These are phyloP conservation scores for Corynascus novoguineensis DNA, from an alignment of 495 filamentous ascomycete genomes.

Conservation along the genomic window DNA sequence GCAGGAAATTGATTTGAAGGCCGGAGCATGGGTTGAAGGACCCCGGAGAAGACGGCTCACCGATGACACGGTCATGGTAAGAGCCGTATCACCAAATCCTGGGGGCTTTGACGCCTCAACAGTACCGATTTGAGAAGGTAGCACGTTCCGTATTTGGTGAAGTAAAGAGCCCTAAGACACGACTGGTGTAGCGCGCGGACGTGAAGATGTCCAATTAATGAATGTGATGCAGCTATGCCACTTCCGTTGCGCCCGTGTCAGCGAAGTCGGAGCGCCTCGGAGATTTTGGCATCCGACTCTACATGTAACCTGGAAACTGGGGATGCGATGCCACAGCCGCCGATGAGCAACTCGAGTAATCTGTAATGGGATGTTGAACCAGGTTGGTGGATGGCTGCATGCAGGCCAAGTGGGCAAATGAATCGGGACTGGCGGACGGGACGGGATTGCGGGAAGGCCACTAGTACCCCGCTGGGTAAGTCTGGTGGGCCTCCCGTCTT, in stretches of 20 bases:
- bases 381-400: conserved; percentile 9
- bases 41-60: not conserved
- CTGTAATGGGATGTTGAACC: not conserved
- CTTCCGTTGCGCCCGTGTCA: not conserved
- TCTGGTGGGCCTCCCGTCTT: too few species aligned
- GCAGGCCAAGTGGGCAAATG: too few species aligned
- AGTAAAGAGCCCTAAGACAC: not conserved
- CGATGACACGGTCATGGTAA: not conserved
- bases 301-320: not conserved
- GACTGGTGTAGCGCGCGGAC: not conserved
- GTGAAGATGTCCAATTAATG: not conserved
- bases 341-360: not conserved
- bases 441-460: too few species aligned
- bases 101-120: not conserved
- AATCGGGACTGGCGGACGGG: too few species aligned
- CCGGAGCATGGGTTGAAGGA: conserved; percentile 6
- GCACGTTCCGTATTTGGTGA: not conserved
- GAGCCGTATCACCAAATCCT: not conserved
- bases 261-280: conserved; percentile 3
- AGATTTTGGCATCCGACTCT: not conserved
- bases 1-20: conserved; percentile 14
- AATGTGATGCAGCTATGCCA: not conserved
- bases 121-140: not conserved
- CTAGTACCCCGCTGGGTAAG: too few species aligned
- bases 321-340: too few species aligned